Percentiles rank a stretch among this genome's conserved stretches.
These are phyloP conservation scores for Geotrichum histeridarum DNA, from an alignment of 1,139 yeast species.

Conservation along the genomic window DNA sequence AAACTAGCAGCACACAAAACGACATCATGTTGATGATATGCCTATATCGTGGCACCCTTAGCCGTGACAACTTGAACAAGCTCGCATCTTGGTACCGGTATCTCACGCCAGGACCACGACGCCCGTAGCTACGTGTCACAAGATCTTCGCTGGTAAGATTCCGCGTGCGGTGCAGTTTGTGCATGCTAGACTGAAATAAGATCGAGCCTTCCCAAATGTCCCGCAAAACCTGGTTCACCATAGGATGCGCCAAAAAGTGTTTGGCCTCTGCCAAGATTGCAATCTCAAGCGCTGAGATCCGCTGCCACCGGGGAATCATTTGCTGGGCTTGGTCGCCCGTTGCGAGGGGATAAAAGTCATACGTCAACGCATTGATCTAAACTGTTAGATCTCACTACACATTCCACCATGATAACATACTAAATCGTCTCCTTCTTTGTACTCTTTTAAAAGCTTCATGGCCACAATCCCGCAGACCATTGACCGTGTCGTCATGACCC, in stretches of 20 bases:
- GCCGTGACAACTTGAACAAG: slow-evolving; percentile 37
- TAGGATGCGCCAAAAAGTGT: slow-evolving; percentile 53
- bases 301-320: slow-evolving; percentile 42
- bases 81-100: slow-evolving; percentile 38
- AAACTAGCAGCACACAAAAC: slow-evolving; percentile 35
- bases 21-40: slow-evolving; percentile 41
- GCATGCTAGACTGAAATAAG: slow-evolving; percentile 39
- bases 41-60: slow-evolving; percentile 40
- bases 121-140: slow-evolving; percentile 33
- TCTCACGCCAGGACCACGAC: slow-evolving; percentile 39
- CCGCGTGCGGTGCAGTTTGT: slow-evolving; percentile 37
- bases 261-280: slow-evolving; percentile 54
- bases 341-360: slow-evolving; percentile 41
- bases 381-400: neutral
- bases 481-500: slow-evolving; percentile 50
- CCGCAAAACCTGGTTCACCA: slow-evolving; percentile 47
- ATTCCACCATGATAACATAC: neutral
- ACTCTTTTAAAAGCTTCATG: slow-evolving; percentile 49
- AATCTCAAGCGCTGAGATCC: slow-evolving; percentile 52
- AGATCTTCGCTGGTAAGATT: slow-evolving; percentile 31
- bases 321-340: slow-evolving; percentile 28
- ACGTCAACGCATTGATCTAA: slow-evolving; percentile 42
- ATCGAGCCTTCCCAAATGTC: slow-evolving; percentile 53
- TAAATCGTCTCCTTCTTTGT: slow-evolving; percentile 39
- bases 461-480: slow-evolving; percentile 54